These are phyloP conservation scores for Nicotiana benthamiana DNA, from an alignment of 257 asterid genomes.

Conservation along the genomic window DNA sequence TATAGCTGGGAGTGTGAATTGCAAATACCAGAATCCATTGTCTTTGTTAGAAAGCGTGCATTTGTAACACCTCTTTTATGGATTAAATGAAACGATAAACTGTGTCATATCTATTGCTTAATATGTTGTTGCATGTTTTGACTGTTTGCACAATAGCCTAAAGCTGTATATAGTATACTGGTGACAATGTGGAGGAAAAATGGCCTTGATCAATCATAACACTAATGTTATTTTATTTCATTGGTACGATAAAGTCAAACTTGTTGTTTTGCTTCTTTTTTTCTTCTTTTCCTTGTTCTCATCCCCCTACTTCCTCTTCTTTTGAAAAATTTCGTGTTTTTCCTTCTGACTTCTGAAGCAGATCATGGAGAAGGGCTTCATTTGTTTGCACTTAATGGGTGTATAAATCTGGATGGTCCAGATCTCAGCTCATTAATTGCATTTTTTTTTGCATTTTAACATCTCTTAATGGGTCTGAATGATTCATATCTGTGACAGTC, in stretches of 20 bases:
- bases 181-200: neutral
- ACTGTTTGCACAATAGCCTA: neutral
- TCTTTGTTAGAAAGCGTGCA: neutral
- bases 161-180: neutral
- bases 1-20: neutral
- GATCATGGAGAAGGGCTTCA: neutral
- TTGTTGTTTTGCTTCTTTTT: neutral
- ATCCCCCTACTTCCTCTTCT: neutral
- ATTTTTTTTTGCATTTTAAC: too few relatives aligned
- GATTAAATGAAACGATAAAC: neutral
- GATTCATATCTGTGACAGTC: too few relatives aligned
- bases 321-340: neutral
- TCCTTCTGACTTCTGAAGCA: neutral
- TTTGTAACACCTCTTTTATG: too few relatives aligned
- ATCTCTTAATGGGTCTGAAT: too few relatives aligned
- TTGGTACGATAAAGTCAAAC: neutral
- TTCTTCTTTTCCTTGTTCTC: neutral
- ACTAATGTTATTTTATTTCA: neutral
- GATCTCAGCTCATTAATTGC: too few relatives aligned
- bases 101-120: neutral
- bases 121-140: conserved; percentile 1
- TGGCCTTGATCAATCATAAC: neutral
- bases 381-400: too few relatives aligned
- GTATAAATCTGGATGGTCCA: too few relatives aligned
- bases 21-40: neutral